phyloP scores from a whole-genome alignment of 179 eudicot species.

The Dionaea muscipula region DNA sequence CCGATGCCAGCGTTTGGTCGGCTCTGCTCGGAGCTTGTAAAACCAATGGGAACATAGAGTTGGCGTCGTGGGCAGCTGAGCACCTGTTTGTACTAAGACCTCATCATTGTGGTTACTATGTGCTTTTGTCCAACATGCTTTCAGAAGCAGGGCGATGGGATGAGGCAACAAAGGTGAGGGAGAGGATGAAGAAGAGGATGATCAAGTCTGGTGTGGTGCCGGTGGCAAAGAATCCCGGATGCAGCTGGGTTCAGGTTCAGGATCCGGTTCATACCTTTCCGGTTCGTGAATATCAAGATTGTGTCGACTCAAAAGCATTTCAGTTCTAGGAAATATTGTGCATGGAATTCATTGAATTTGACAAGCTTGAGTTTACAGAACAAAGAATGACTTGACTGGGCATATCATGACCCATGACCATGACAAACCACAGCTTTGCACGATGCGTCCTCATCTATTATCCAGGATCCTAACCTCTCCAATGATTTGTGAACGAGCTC shows the following conservation, averaged over 20 bases:
- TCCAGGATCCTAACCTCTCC: conserved; percentile 49
- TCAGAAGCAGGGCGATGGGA: conserved; percentile 66
- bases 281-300: no score
- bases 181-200: no score
- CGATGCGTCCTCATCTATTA: conserved; percentile 51
- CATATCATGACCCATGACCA: conserved; percentile 29
- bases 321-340: no score
- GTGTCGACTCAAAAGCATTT: no score
- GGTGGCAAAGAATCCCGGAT: conserved; percentile 45
- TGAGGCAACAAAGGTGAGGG: conserved; percentile 42
- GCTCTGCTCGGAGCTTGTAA: no score
- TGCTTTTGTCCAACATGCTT: conserved; percentile 45
- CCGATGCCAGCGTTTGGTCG: conserved; percentile 64
- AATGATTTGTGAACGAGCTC: conserved; percentile 37
- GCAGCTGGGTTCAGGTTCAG: conserved; percentile 41
- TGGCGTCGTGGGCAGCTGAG: no score
- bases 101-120: no score
- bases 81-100: no score
- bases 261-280: conserved; percentile 23
- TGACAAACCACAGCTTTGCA: conserved; percentile 78
- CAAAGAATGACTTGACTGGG: not conserved
- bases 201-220: conserved; percentile 33
- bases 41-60: no score
- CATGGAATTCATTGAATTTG: not conserved
- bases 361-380: not conserved